A percentile compares a stretch with the other conserved stretches of the same genome.
These are phyloP conservation scores for Tolypocladium tropicale DNA, from an alignment of 2,329 filamentous ascomycete genomes.

Conservation along the genomic window DNA sequence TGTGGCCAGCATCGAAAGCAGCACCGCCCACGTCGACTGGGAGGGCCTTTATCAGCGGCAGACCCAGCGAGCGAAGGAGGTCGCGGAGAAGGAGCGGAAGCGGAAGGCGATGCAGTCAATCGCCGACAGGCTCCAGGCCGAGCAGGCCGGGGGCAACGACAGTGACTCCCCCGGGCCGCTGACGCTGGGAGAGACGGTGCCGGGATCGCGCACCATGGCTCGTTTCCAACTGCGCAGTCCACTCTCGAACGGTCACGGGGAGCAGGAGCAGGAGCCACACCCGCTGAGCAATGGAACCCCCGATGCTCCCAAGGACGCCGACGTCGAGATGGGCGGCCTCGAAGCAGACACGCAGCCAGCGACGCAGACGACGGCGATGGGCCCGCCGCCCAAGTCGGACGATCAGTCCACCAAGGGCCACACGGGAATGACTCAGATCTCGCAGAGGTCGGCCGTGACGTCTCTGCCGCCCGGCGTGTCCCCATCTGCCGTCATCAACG, in stretches of 20 bases:
- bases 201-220: constrained; percentile 40
- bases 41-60: constrained; percentile 72
- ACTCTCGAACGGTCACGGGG: constrained; percentile 48
- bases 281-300: constrained; percentile 46
- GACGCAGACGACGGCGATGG: constrained; percentile 37
- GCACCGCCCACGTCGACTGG: constrained; percentile 63
- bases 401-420: constrained; percentile 28
- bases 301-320: constrained; percentile 35
- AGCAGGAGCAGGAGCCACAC: constrained; percentile 20
- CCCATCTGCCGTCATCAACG: constrained; percentile 57
- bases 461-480: constrained; percentile 47
- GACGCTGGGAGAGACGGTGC: constrained; percentile 54
- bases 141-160: constrained; percentile 38
- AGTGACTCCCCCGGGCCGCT: constrained; percentile 46
- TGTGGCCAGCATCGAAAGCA: constrained; percentile 63
- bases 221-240: constrained; percentile 47
- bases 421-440: constrained; percentile 45
- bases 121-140: constrained; percentile 37
- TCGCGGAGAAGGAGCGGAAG: constrained; percentile 52
- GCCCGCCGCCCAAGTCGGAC: constrained; percentile 31
- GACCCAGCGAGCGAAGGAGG: constrained; percentile 49
- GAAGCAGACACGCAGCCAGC: constrained; percentile 36
- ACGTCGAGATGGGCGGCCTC: constrained; percentile 52
- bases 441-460: constrained; percentile 53
- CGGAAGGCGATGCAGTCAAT: constrained; percentile 50